A percentile compares a stretch with the other conserved stretches of the same genome.
These are phyloP conservation scores for Lachnellula willkommii DNA, from an alignment of 2,329 filamentous ascomycete species.

Conservation along the genomic window DNA sequence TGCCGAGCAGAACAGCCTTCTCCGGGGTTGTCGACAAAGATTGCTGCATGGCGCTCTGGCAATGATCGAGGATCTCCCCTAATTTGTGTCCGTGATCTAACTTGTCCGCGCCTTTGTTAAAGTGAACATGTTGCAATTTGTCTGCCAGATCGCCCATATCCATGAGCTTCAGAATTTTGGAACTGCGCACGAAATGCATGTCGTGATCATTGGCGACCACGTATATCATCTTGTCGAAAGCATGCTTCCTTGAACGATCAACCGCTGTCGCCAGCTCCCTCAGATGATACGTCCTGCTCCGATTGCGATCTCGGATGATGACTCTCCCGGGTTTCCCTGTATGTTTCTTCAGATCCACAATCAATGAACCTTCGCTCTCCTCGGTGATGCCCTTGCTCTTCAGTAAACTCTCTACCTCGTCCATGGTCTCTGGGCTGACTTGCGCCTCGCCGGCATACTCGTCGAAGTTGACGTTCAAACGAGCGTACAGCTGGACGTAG, in stretches of 20 bases:
- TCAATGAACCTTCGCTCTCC: slow-evolving; percentile 58
- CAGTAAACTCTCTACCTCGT: slow-evolving; percentile 52
- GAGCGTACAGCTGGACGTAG: slow-evolving; percentile 59
- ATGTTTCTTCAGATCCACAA: slow-evolving; percentile 66
- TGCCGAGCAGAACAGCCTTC: slow-evolving; percentile 1
- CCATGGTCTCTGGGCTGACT: slow-evolving; percentile 52
- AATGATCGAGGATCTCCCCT: slow-evolving; percentile 9
- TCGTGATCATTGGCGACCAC: slow-evolving; percentile 41
- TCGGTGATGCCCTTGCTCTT: slow-evolving; percentile 57
- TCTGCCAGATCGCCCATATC: slow-evolving; percentile 7
- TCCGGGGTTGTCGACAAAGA: slow-evolving; percentile 4
- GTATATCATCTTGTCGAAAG: slow-evolving; percentile 65
- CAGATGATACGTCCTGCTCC: slow-evolving; percentile 63
- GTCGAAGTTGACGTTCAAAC: slow-evolving; percentile 60
- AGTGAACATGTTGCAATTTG: slow-evolving; percentile 12
- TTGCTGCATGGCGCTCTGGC: slow-evolving; percentile 4
- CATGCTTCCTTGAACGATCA: slow-evolving; percentile 56
- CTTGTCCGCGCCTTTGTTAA: slow-evolving; percentile 4
- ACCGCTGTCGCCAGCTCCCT: slow-evolving; percentile 63
- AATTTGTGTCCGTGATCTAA: slow-evolving; percentile 5
- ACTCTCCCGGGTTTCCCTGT: slow-evolving; percentile 61
- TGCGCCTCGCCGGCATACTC: slow-evolving; percentile 67
- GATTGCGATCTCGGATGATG: slow-evolving; percentile 61
- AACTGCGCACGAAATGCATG: slow-evolving; percentile 37
- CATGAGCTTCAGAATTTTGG: slow-evolving; percentile 33